These are phyloP conservation scores for Sporothrix phasma DNA, from an alignment of 2,329 filamentous ascomycete species.

Conservation along the genomic window DNA sequence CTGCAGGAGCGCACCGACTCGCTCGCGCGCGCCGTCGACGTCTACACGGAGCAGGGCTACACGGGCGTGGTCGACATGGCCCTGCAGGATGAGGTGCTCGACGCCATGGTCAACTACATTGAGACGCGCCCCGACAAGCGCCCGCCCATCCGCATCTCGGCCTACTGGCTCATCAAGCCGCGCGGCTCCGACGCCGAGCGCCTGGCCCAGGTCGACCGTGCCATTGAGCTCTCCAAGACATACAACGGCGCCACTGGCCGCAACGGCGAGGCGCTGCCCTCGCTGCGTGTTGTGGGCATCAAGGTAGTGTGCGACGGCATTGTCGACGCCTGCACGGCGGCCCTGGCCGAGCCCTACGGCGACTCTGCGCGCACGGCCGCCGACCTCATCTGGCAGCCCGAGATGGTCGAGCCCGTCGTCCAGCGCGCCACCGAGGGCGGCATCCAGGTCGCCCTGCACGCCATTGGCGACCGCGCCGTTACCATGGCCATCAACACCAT, in stretches of 20 bases:
- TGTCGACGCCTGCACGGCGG: slow-evolving; percentile 55
- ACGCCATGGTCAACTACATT: slow-evolving; percentile 34
- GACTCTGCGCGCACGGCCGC: slow-evolving; percentile 28
- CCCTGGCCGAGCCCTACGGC: slow-evolving; percentile 49
- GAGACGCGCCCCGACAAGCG: slow-evolving; percentile 19
- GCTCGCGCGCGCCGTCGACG: slow-evolving; percentile 35
- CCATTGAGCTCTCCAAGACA: slow-evolving; percentile 35
- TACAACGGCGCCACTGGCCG: slow-evolving; percentile 27
- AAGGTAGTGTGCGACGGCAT: slow-evolving; percentile 58
- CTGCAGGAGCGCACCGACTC: slow-evolving; percentile 39
- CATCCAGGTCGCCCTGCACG: slow-evolving; percentile 54
- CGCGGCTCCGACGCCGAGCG: slow-evolving; percentile 34
- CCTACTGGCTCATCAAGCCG: slow-evolving; percentile 46
- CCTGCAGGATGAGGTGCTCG: slow-evolving; percentile 47
- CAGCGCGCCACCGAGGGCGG: slow-evolving; percentile 41
- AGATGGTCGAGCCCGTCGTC: slow-evolving; percentile 44
- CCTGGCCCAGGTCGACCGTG: slow-evolving; percentile 40
- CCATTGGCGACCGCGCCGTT: slow-evolving; percentile 53
- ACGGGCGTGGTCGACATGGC: slow-evolving; percentile 50
- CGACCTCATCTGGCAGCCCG: slow-evolving; percentile 45
- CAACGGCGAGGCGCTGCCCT: slow-evolving; percentile 24
- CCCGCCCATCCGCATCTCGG: slow-evolving; percentile 39
- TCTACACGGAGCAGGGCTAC: slow-evolving; percentile 41
- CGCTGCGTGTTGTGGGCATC: slow-evolving; percentile 48
- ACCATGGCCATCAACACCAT: slow-evolving; percentile 48